These are phyloP conservation scores for Crucibulum laeve DNA, from an alignment of 768 basidiomycete species.

Conservation along the genomic window DNA sequence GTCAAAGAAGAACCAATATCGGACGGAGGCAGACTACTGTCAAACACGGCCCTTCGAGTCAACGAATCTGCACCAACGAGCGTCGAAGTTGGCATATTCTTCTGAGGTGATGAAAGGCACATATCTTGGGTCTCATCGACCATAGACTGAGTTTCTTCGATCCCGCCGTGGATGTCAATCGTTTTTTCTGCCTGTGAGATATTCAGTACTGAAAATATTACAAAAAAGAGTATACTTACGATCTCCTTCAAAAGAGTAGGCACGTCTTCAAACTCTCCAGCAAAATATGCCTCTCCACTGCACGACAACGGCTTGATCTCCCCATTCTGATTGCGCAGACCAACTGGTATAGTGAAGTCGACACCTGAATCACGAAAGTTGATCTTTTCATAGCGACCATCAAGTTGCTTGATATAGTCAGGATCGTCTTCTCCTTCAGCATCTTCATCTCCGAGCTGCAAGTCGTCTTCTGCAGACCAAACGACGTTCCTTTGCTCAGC, in stretches of 20 bases:
- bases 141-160: slow-evolving; percentile 48
- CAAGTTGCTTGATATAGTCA: slow-evolving; percentile 31
- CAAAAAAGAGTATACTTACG: slow-evolving; percentile 27
- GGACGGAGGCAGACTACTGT: too few relatives aligned
- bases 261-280: slow-evolving; percentile 44
- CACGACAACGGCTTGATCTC: slow-evolving; percentile 40
- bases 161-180: slow-evolving; percentile 9
- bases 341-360: slow-evolving; percentile 40
- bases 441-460: slow-evolving; percentile 46
- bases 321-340: slow-evolving; percentile 54
- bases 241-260: slow-evolving; percentile 54
- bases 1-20: too few relatives aligned
- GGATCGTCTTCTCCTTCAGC: slow-evolving; percentile 59
- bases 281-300: slow-evolving; percentile 42
- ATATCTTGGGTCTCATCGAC: not conserved
- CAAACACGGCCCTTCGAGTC: too few relatives aligned
- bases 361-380: slow-evolving; percentile 15
- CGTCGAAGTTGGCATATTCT: not conserved
- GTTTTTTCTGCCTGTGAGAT: not conserved
- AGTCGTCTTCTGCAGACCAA: slow-evolving; percentile 58
- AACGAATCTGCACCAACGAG: too few relatives aligned
- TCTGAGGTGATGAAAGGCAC: not conserved
- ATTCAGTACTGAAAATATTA: not conserved
- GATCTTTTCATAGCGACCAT: slow-evolving; percentile 27
- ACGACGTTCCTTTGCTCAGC: slow-evolving; percentile 58